Conservation (phyloP, 352 stramenopile genomes). For the Pythium oligandrum region DNA sequence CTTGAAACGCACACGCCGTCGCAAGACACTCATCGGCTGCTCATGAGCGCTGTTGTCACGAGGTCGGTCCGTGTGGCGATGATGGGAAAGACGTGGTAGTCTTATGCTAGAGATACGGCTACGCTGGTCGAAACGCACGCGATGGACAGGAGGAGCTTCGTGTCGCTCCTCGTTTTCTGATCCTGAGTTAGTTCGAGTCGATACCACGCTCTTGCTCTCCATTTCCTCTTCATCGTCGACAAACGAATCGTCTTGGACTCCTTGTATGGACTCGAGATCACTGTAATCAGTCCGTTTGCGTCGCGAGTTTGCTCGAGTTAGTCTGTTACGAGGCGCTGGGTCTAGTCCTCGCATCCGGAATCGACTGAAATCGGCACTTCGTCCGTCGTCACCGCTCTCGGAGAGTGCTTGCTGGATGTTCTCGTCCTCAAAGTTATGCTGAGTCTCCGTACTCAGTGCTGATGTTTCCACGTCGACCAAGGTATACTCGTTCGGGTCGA, state of each 20-base stretch:
- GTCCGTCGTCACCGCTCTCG: background rate
- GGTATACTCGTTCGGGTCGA: background rate
- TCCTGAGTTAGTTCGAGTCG: constrained; percentile 22
- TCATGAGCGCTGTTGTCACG: constrained; percentile 9
- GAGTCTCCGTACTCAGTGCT: constrained; percentile 6
- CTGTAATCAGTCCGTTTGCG: constrained; percentile 9
- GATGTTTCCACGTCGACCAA: background rate
- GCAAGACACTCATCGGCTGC: constrained; percentile 34
- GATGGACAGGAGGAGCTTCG: background rate
- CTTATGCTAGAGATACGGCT: constrained; percentile 4
- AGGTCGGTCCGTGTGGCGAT: constrained; percentile 15
- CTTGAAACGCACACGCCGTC: constrained; percentile 32
- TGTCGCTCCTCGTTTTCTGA: constrained; percentile 19
- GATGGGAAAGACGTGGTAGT: too few species aligned
- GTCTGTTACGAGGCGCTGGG: too few species aligned
- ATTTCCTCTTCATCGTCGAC: constrained; percentile 2
- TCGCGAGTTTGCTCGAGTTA: too few species aligned
- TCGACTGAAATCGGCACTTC: too few species aligned
- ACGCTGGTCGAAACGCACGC: constrained; percentile 21
- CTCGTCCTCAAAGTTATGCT: constrained; percentile 7
- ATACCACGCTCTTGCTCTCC: constrained; percentile 13
- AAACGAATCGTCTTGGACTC: constrained; percentile 7
- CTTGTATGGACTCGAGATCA: constrained; percentile 17
- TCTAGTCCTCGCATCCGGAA: too few species aligned
- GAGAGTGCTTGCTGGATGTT: constrained; percentile 4